phyloP scores from a whole-genome alignment of 2,329 filamentous ascomycete genomes.

The Herpomyces periplanetae region DNA sequence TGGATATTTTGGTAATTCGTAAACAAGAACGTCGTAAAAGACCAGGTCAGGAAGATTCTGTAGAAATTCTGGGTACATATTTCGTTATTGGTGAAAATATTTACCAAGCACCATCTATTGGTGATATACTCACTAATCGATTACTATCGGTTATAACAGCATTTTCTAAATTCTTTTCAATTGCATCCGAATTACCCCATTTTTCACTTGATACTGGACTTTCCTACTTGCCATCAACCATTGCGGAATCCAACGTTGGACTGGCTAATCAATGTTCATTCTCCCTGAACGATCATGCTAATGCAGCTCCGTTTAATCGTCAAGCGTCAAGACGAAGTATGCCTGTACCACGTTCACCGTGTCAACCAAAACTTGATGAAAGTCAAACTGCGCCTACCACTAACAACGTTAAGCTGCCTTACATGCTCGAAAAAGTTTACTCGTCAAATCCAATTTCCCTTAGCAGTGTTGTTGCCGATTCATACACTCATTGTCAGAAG shows the following conservation, averaged over 20 bases:
- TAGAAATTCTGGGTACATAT: slow-evolving; percentile 16
- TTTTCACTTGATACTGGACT: slow-evolving; percentile 19
- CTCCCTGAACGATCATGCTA: slow-evolving; percentile 5
- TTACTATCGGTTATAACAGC: slow-evolving; percentile 16
- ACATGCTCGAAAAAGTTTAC: slow-evolving; percentile 1
- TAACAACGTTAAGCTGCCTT: slow-evolving; percentile 2
- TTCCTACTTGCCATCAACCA: slow-evolving; percentile 14
- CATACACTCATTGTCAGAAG: slow-evolving; percentile 12
- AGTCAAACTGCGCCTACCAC: slow-evolving; percentile 4
- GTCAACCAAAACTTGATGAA: slow-evolving; percentile 4
- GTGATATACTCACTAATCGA: slow-evolving; percentile 16
- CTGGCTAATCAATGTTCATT: no score
- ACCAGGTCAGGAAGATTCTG: slow-evolving; percentile 11
- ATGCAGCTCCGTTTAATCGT: slow-evolving; percentile 7
- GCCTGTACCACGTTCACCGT: slow-evolving; percentile 5
- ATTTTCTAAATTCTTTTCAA: slow-evolving; percentile 14
- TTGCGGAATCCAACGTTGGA: no score
- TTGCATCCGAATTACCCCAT: slow-evolving; percentile 13
- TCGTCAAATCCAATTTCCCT: slow-evolving; percentile 2
- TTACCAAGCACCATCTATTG: slow-evolving; percentile 19
- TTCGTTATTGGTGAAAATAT: slow-evolving; percentile 19
- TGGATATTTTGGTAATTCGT: slow-evolving; percentile 16
- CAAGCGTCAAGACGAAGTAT: slow-evolving; percentile 7
- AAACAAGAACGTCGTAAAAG: slow-evolving; percentile 19
- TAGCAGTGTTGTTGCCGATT: slow-evolving; percentile 7